Percentiles rank a stretch among this genome's conserved stretches.
phyloP scores from a whole-genome alignment of 2,329 filamentous ascomycete genomes.

The Microcera coccophila region DNA sequence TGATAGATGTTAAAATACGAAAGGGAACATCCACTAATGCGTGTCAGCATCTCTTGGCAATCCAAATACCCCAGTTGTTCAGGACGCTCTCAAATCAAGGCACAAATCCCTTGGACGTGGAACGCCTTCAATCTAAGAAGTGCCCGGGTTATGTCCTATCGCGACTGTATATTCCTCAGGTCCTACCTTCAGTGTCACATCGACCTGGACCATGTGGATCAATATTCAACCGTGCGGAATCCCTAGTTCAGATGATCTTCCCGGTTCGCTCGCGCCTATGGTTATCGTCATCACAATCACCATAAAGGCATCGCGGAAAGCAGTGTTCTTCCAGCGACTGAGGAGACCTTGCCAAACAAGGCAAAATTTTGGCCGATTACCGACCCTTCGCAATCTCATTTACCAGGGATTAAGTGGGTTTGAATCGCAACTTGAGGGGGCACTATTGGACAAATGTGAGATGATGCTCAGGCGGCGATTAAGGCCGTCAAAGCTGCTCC shows the following conservation, averaged over 20 bases:
- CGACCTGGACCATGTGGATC: neutral
- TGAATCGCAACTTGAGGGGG: conserved; percentile 11
- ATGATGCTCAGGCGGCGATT: neutral
- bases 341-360: conserved; percentile 2
- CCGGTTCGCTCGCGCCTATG: neutral
- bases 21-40: neutral
- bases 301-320: conserved; percentile 15
- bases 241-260: neutral
- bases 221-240: too few species aligned
- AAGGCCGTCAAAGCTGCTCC: too few species aligned
- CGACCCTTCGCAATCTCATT: conserved; percentile 5
- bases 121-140: neutral
- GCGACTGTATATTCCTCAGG: neutral
- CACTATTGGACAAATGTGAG: conserved; percentile 4
- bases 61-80: neutral
- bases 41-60: neutral
- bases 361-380: conserved; percentile 7
- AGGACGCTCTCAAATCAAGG: neutral
- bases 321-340: conserved; percentile 6
- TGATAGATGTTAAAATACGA: neutral
- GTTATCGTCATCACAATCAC: conserved; percentile 13
- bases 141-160: neutral
- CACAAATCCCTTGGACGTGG: neutral
- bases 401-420: conserved; percentile 1
- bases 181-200: neutral